phyloP scores from a whole-genome alignment of 2,329 filamentous ascomycete genomes.

The Venturia carpophila region DNA sequence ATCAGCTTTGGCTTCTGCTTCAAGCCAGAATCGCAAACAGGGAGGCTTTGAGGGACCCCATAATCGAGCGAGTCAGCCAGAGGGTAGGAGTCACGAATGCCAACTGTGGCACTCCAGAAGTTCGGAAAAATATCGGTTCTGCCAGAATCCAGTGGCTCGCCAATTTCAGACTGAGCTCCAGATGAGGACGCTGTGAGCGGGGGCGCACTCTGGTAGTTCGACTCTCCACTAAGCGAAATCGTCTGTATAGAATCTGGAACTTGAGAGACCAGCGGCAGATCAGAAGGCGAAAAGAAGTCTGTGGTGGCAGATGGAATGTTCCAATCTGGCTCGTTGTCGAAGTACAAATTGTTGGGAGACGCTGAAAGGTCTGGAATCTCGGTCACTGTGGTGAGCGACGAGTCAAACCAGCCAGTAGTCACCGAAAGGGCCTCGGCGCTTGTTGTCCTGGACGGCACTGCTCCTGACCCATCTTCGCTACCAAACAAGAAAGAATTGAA shows the following conservation, averaged over 20 bases:
- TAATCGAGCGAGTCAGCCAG: slow-evolving; percentile 31
- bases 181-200: slow-evolving; percentile 35
- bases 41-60: slow-evolving; percentile 22
- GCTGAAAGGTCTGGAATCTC: slow-evolving; percentile 26
- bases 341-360: slow-evolving; percentile 26
- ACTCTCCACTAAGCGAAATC: slow-evolving; percentile 35
- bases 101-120: slow-evolving; percentile 14
- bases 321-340: slow-evolving; percentile 27
- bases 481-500: background rate
- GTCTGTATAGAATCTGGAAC: slow-evolving; percentile 30
- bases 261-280: slow-evolving; percentile 34
- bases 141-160: slow-evolving; percentile 29
- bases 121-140: slow-evolving; percentile 21
- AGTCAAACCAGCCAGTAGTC: slow-evolving; percentile 12
- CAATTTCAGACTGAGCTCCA: slow-evolving; percentile 33
- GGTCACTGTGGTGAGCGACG: slow-evolving; percentile 6
- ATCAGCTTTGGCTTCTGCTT: slow-evolving; percentile 10
- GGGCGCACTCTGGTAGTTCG: slow-evolving; percentile 31
- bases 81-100: slow-evolving; percentile 21
- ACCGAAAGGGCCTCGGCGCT: slow-evolving; percentile 13
- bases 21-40: slow-evolving; percentile 8
- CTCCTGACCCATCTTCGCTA: slow-evolving; percentile 4
- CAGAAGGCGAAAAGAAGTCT: slow-evolving; percentile 33
- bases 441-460: slow-evolving; percentile 5
- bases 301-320: slow-evolving; percentile 17